Base-by-base conservation (phyloP, 768 basidiomycete genomes). In the Fomitopsis pulvina region DNA sequence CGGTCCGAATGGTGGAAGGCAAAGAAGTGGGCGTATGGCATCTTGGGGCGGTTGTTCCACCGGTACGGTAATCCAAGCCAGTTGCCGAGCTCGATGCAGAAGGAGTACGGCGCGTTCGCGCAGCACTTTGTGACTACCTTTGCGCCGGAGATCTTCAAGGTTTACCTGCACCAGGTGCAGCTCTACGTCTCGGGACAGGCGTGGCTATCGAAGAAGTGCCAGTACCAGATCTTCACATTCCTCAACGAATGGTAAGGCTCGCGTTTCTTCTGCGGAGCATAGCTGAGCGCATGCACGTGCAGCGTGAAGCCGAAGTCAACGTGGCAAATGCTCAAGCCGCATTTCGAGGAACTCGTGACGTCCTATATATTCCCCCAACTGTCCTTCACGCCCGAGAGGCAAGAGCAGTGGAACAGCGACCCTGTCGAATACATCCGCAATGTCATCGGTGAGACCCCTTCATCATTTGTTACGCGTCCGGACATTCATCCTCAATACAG, bases 251-350 rank as follows among this genome's bases (percentile, higher is more conserved):
- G 92, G 92, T 91, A 57, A n/a, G 49, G 38, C 6, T 48, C 30
- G 20, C 14, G 14, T 8, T 20, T 21, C 30, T 8, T 7, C 6
- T 24, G 11, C 18, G 6, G 25, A 16, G 21, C 44, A 9, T 28
- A n/a, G 25, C 5, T 7, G n/a, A 22, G 12, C 10, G 6, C 21
- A 12, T 34, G 7, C 6, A 9, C 4, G 9, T 49, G 6, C 45
- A 94, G 92, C 58, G 80, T 95, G 57, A 94, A 94, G 69, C 92
- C 92, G 12, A 92, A 90, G 61, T 79, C 88, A n/a, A 95, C 90
- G 4, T 94, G 92, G 91, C 68, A 73, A 2, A 74, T 89, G 30
- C 77, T 95, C 62, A 92, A 92, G 66, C 91, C 91, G 20, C 92
- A 91, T 58, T 79, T 87, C 30, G 75, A 87, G 61, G 79, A 69